Evolutionary conservation across 495 filamentous ascomycete genomes (phyloP).

Genomic region (Tuber indicum): DNA sequence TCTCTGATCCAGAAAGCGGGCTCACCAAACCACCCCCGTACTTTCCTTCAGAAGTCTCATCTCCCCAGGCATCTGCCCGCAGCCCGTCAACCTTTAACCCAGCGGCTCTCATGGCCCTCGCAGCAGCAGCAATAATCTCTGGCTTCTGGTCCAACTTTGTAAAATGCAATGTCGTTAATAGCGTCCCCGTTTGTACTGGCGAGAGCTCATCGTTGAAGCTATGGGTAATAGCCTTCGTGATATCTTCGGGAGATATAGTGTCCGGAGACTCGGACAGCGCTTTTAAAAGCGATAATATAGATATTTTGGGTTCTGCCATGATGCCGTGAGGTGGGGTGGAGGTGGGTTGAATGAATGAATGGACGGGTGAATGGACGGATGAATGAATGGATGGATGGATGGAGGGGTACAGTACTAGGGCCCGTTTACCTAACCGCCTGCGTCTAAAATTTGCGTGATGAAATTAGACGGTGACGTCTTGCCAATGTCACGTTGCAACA

Average conservation of each 20-base stretch:
- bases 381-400: background rate
- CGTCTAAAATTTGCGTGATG: too few relatives aligned
- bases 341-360: background rate
- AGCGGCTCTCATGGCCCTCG: constrained; percentile 56
- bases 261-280: constrained; percentile 65
- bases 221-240: constrained; percentile 75
- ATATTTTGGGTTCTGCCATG: constrained; percentile 36
- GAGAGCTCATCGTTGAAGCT: constrained; percentile 83
- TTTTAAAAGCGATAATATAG: constrained; percentile 75
- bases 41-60: constrained; percentile 46
- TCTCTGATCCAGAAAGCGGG: background rate
- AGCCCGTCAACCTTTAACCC: constrained; percentile 26
- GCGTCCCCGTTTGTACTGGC: constrained; percentile 70
- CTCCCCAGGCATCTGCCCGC: constrained; percentile 40
- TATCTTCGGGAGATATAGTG: constrained; percentile 64
- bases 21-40: constrained; percentile 35
- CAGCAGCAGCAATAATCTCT: constrained; percentile 40
- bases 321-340: constrained; percentile 11
- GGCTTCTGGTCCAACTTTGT: constrained; percentile 50
- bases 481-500: too few relatives aligned
- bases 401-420: too few relatives aligned
- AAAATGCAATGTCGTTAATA: constrained; percentile 83
- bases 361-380: background rate
- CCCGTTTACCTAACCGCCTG: too few relatives aligned
- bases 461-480: too few relatives aligned